Evolutionary conservation across 78 protist species (phyloP), one percentile per base, ranked within the genome.

Genomic region (Acrasis kona): DNA sequence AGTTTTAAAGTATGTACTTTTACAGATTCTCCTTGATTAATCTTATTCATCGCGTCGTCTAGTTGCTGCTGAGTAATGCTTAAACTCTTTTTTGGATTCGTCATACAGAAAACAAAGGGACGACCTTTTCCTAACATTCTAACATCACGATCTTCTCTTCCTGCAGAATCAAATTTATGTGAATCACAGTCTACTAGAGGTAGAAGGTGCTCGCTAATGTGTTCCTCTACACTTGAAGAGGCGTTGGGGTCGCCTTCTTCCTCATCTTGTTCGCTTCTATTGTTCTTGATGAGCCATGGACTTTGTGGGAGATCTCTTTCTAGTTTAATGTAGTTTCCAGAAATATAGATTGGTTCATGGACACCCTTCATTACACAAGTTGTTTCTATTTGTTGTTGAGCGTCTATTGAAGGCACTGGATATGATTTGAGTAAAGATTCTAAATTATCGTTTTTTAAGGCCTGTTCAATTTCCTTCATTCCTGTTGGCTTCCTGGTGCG

Each of bases 81-180:
- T n/a, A n/a, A n/a, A 9, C 30, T 3, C 3, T 10, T 77, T 2
- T 57, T 65, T 1, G 94, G 79, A 40, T 89, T 65, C 3, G 12
- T 10, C 9, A 91, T 19, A 76, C 91, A 93, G 0, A 93, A 34
- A 0, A 86, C 41, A 57, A 91, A 93, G 6, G 95, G 95, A 27
- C 97, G 78, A 10, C 97, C 97, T 0, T 9, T 5, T 34, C 93
- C 93, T 10, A 91, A 76, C 97, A 93, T 93, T 31, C 97, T 84
- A 10, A 93, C 97, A 42, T 93, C 95, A 12, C 74, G 36, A 58
- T 93, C 97, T 39, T 93, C 97, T 3, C 97, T 83, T 9, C 97
- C 97, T 0, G 93, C 58, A 8, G 82, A 0, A 31, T 36, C 37
- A 29, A 85, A 85, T 10, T 10, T 36, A 19, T 8, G 76, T 29